Evolutionary conservation across 495 filamentous ascomycete species (phyloP).

Genomic region (Penicillium atrosanguineum): DNA sequence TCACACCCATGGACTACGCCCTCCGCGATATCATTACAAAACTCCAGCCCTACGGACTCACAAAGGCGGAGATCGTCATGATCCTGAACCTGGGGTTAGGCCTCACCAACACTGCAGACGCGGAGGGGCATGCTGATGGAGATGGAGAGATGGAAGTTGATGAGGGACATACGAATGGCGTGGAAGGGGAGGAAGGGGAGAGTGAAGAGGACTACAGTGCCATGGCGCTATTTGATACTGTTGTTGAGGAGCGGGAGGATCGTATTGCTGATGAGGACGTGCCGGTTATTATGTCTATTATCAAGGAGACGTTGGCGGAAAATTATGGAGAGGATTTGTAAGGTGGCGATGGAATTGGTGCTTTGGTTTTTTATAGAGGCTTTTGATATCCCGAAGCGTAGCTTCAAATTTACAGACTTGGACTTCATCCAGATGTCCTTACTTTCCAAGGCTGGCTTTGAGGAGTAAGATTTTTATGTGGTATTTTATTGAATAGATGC

Average conservation of each 20-base stretch:
- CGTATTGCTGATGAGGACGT: slow-evolving; percentile 40
- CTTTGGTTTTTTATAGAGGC: background rate
- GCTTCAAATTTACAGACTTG: background rate
- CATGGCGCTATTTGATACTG: slow-evolving; percentile 38
- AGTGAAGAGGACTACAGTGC: slow-evolving; percentile 37
- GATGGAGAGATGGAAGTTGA: slow-evolving; percentile 24
- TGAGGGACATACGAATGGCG: slow-evolving; percentile 19
- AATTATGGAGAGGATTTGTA: slow-evolving; percentile 7
- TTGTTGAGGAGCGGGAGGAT: slow-evolving; percentile 46
- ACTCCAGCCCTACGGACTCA: slow-evolving; percentile 49
- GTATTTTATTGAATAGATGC: background rate
- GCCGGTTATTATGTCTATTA: slow-evolving; percentile 31
- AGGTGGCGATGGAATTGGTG: background rate
- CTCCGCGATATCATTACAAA: slow-evolving; percentile 38
- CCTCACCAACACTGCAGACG: slow-evolving; percentile 5
- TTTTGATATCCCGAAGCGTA: slow-evolving; percentile 6
- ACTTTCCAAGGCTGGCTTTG: background rate
- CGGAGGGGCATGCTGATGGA: slow-evolving; percentile 14
- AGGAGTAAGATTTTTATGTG: background rate
- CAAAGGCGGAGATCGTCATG: slow-evolving; percentile 64
- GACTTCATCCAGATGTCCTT: background rate
- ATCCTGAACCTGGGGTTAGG: slow-evolving; percentile 58
- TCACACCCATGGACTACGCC: slow-evolving; percentile 37
- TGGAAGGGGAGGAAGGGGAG: slow-evolving; percentile 19
- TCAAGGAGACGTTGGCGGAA: slow-evolving; percentile 33